These are phyloP conservation scores for Pilatotrama ljubarskyi DNA, from an alignment of 768 basidiomycete species.

Conservation along the genomic window DNA sequence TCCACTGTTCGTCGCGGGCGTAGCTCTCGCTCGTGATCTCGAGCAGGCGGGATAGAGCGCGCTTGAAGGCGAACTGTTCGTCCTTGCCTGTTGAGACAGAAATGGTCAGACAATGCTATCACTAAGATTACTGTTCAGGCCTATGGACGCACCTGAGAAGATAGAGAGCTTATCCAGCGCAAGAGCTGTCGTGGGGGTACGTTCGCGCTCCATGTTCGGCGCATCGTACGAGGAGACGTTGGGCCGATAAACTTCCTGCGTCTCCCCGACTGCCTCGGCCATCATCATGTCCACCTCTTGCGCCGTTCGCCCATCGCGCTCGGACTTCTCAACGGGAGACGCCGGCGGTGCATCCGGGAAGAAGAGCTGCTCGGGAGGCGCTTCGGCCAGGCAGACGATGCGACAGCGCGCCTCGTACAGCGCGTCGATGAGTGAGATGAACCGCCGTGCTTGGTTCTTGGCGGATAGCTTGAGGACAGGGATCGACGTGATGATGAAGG, in stretches of 20 bases:
- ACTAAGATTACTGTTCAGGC: background rate
- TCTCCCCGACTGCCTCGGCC: conserved; percentile 53
- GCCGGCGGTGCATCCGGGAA: conserved; percentile 48
- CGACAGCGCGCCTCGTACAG: conserved; percentile 48
- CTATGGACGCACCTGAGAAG: conserved; percentile 41
- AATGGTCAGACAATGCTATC: background rate
- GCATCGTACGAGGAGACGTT: conserved; percentile 55
- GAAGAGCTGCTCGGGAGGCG: conserved; percentile 47
- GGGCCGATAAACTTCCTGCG: conserved; percentile 51
- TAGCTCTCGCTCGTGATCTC: conserved; percentile 54
- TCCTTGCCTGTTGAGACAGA: conserved; percentile 45
- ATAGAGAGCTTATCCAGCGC: conserved; percentile 53
- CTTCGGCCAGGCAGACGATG: conserved; percentile 42
- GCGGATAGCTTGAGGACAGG: conserved; percentile 48
- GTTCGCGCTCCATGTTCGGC: conserved; percentile 34
- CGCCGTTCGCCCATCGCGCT: background rate
- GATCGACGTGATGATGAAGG: conserved; percentile 51
- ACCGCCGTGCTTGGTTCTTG: conserved; percentile 59
- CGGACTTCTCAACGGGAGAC: background rate
- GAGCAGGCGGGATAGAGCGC: conserved; percentile 56
- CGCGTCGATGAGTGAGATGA: conserved; percentile 63
- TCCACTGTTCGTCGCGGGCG: conserved; percentile 35
- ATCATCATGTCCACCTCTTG: conserved; percentile 37
- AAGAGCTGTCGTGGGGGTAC: conserved; percentile 29
- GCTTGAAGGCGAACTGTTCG: conserved; percentile 63